Conservation (phyloP, 306 rosid species). For the Cicer cuneatum region DNA sequence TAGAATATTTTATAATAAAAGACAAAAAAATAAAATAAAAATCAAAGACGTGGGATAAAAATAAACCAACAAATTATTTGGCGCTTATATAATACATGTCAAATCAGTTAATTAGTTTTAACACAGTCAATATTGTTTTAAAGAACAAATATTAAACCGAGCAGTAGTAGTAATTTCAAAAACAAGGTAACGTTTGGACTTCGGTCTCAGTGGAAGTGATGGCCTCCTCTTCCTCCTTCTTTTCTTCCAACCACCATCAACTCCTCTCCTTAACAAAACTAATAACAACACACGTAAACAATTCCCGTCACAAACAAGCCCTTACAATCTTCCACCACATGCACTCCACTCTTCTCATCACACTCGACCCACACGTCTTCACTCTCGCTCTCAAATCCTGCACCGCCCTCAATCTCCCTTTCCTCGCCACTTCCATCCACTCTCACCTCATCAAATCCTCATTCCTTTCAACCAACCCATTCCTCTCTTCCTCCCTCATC, state of each 20-base stretch:
- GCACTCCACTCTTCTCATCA: slow-evolving; percentile 56
- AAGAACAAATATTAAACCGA: too few relatives aligned
- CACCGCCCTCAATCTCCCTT: slow-evolving; percentile 57
- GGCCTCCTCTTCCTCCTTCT: slow-evolving; percentile 45
- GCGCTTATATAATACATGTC: too few relatives aligned
- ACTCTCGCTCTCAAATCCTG: slow-evolving; percentile 82
- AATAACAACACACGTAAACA: slow-evolving; percentile 55
- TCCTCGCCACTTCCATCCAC: slow-evolving; percentile 69
- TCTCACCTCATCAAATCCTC: slow-evolving; percentile 64
- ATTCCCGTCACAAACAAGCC: slow-evolving; percentile 60
- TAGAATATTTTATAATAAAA: too few relatives aligned
- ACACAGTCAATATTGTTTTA: too few relatives aligned
- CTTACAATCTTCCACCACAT: slow-evolving; percentile 68
- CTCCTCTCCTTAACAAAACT: slow-evolving; percentile 62
- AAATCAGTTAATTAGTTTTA: too few relatives aligned
- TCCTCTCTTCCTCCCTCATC: slow-evolving; percentile 61
- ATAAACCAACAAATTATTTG: too few relatives aligned
- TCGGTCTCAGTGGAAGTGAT: background rate
- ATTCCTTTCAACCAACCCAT: slow-evolving; percentile 59
- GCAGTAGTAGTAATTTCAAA: too few relatives aligned
- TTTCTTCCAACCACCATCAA: slow-evolving; percentile 45
- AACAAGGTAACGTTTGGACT: too few relatives aligned
- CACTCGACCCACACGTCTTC: slow-evolving; percentile 79
- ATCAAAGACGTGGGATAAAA: too few relatives aligned
- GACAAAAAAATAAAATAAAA: too few relatives aligned